Conservation (phyloP, 179 eudicot species). For the Beta lomatogona region DNA sequence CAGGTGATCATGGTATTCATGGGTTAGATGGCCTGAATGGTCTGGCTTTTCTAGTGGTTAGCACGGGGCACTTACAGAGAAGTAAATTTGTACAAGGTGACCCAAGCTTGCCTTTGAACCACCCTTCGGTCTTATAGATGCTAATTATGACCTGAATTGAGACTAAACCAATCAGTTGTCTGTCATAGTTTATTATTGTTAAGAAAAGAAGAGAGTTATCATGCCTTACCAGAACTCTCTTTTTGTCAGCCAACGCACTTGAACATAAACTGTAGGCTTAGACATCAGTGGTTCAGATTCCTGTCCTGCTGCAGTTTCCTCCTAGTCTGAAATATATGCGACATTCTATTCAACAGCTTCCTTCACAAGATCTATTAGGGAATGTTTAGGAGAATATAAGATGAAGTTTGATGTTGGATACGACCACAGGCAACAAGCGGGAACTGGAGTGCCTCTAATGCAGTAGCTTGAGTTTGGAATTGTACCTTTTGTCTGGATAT, state of each 20-base stretch:
- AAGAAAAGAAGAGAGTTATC: neutral
- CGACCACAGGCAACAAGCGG: neutral
- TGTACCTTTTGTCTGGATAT: neutral
- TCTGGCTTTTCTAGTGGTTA: neutral
- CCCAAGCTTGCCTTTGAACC: neutral
- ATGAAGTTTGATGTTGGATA: neutral
- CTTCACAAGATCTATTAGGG: neutral
- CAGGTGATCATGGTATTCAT: neutral
- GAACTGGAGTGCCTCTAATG: neutral
- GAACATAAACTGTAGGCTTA: neutral
- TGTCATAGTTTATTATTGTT: neutral
- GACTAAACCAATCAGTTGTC: neutral
- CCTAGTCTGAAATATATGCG: neutral
- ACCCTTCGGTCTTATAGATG: neutral
- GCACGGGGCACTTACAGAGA: neutral
- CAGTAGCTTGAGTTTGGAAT: neutral
- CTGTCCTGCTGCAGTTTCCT: neutral
- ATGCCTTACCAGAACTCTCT: neutral
- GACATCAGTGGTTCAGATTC: neutral
- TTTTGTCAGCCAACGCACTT: too few relatives aligned
- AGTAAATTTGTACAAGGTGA: neutral
- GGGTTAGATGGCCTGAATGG: neutral
- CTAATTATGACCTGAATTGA: neutral
- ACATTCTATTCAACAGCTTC: neutral
- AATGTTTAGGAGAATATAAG: neutral